Evolutionary conservation across 495 filamentous ascomycete species (phyloP), one percentile per base, ranked within the genome.

Genomic region (Neurospora terricola): DNA sequence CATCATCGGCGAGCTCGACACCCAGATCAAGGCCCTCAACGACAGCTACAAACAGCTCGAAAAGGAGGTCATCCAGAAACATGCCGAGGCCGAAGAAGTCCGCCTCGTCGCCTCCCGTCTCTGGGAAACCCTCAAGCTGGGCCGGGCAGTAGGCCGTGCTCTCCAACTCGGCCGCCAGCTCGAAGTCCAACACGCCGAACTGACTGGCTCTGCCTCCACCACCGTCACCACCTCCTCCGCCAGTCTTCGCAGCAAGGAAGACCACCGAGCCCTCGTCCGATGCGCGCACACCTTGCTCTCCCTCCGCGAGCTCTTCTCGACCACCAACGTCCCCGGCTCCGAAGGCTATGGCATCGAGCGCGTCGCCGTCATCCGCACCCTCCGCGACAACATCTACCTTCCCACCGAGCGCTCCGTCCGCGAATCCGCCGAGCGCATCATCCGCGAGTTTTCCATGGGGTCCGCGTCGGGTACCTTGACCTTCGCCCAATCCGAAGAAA

Each of bases 371-470:
- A 85, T 94, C 43, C 86, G 85, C 48, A 90, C 88, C 38, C 80
- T 98, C 69, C 87, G 90, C 72, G 87, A 86, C 40, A 87, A 90
- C 18, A 80, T 97, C 27, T 80, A 94, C 72, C 81, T 79, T 11
- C 93, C 93, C 3, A 87, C 90, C 2, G 94, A 97, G 76, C 86
- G 86, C 38, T 86, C 86, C 62, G 84, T 97, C 14, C 83, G 88
- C 48, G 85, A 86, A 12, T 87, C 89, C 42, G 90, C 93, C 23
- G 91, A 97, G 80, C 93, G 97, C 74, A 88, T 91, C 62, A 88
- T 97, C 71, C 86, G 90, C 30, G 91, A 94, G 72, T 98, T 98
- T 78, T 92, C 92, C 39, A 87, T 97, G 76, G 91, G 89, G n/a
- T 84, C 88, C 1, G 83, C 90, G n/a, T 79, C 85, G 3, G 79